Evolutionary conservation across 768 basidiomycete genomes (phyloP), one percentile per base, ranked within the genome.

Genomic region (Galerina sulciceps): DNA sequence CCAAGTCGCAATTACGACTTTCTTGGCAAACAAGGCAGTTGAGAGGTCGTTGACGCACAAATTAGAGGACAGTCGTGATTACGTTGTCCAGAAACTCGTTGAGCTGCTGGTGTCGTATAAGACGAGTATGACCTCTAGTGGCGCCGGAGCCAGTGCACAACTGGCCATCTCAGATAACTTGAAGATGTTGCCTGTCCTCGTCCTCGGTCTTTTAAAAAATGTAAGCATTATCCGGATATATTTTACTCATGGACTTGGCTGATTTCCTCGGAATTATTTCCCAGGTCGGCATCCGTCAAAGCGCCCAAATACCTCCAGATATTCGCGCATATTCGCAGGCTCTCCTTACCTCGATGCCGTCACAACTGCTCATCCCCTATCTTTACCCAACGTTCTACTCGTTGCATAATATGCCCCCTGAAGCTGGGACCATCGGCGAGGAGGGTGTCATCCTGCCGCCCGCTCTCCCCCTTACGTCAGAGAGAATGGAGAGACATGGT

Each of bases 331-430:
- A 99, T 69, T 93, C 97, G 1, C 96, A 98, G 74, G 90, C 90
- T 6, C 77, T 99, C 36, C 81, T 99, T 65, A 93, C 93, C 1
- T 92, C 95, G 8, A 73, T 99, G 49, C 97, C 97, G 0, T 89
- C 94, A 2, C 93, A 99, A 79, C 74, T 89, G 9, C 84, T 99
- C 48, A 81, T 99, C 56, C 94, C 97, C 0, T 99, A 97, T 73
- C 85, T 99, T 64, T 93, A 99, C 75, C 96, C 97, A 3, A 84
- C 84, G 14, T 97, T 99, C 82, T 99, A 96, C 76, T 91, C 94
- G 4, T 76, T 99, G 59, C 96, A 99, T 77, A 95, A 89, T 70
- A 99, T 99, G 97, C 84, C 90, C 11, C 86, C 90, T 18, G 94
- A 97, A 78, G 92, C 90, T 64, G 97, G 97, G 43, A 94, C 92